Evolutionary conservation across 768 basidiomycete genomes (phyloP).

Genomic region (Chalciporus piperatus): DNA sequence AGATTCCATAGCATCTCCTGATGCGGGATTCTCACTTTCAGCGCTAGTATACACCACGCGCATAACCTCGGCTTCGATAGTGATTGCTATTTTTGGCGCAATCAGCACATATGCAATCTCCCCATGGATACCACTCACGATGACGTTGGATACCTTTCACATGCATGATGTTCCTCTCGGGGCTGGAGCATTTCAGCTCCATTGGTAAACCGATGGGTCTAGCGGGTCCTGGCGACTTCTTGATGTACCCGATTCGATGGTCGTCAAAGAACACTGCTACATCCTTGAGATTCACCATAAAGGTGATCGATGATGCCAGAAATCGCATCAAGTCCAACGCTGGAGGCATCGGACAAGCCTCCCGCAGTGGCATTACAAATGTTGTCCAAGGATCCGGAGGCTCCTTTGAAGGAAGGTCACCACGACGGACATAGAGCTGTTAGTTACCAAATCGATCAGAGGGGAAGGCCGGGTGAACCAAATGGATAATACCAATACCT

Average conservation of each 20-base stretch:
- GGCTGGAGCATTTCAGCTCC: constrained; percentile 53
- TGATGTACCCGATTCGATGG: constrained; percentile 61
- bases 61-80: constrained; percentile 77
- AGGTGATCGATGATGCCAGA: constrained; percentile 86
- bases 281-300: constrained; percentile 74
- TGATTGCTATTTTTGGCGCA: constrained; percentile 46
- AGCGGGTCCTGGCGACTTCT: constrained; percentile 54
- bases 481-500: constrained; percentile 38
- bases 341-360: constrained; percentile 70
- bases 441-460: not conserved
- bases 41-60: constrained; percentile 45
- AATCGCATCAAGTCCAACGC: constrained; percentile 86
- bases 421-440: constrained; percentile 77
- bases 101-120: not conserved
- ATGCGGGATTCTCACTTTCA: not conserved
- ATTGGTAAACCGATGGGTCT: constrained; percentile 48
- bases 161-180: constrained; percentile 58
- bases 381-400: constrained; percentile 62
- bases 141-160: constrained; percentile 52
- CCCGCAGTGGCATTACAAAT: constrained; percentile 82
- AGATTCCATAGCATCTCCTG: not conserved
- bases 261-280: constrained; percentile 81
- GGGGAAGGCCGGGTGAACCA: not conserved
- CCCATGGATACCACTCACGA: not conserved
- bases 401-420: constrained; percentile 44